These are phyloP conservation scores for Naganishia randhawae DNA, from an alignment of 768 basidiomycete genomes.

Conservation along the genomic window DNA sequence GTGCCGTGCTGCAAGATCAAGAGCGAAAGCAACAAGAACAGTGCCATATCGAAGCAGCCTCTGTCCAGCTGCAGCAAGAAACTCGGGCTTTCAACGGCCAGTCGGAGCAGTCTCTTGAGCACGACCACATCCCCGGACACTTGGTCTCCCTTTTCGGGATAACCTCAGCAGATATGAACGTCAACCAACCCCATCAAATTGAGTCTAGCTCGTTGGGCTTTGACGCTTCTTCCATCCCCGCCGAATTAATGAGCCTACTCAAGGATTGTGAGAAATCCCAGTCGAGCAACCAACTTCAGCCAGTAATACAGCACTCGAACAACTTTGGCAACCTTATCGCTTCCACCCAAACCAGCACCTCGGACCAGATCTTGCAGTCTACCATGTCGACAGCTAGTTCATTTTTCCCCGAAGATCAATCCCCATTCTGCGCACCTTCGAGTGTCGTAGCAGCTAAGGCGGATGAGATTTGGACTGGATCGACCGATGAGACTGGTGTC, in stretches of 20 bases:
- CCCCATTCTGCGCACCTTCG: conserved; percentile 11
- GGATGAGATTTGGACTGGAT: conserved; percentile 9
- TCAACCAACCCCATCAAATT: not conserved
- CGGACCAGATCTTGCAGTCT: conserved; percentile 14
- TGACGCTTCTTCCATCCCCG: not conserved
- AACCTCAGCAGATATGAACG: not conserved
- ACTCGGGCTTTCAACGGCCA: conserved; percentile 3
- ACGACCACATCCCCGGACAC: conserved; percentile 16
- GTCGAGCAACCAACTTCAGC: not conserved
- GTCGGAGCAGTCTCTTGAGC: conserved; percentile 14
- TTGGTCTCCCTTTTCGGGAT: conserved; percentile 14
- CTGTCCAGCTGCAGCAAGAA: conserved; percentile 6
- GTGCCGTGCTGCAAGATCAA: conserved; percentile 4
- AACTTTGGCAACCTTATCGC: not conserved
- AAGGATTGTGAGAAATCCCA: not conserved
- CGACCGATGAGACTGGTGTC: not conserved
- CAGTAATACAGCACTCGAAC: not conserved
- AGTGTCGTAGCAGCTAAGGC: conserved; percentile 1
- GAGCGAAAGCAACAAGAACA: conserved; percentile 9
- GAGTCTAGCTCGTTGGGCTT: not conserved
- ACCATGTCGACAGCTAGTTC: conserved; percentile 15
- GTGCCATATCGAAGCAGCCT: not conserved
- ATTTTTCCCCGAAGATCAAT: conserved; percentile 14
- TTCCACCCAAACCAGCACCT: not conserved
- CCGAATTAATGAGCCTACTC: not conserved